Conservation (phyloP, 345 rosid genomes). For the Lagerstroemia speciosa region DNA sequence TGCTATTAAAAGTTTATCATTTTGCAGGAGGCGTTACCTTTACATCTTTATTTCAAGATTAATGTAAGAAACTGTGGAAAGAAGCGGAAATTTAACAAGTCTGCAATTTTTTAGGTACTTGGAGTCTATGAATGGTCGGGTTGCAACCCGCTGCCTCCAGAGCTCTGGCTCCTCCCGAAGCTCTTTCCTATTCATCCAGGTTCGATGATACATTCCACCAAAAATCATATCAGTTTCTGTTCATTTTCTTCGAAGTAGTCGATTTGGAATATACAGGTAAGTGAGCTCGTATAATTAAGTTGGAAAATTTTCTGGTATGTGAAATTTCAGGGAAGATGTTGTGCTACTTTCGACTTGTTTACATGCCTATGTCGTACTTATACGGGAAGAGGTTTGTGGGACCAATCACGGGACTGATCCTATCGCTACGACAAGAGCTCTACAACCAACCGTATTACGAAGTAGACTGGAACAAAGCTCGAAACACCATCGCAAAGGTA, state of each 20-base stretch:
- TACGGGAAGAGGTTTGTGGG: conserved; percentile 63
- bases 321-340: conserved; percentile 45
- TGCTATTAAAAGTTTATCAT: too few relatives aligned
- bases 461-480: conserved; percentile 45
- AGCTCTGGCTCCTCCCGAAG: conserved; percentile 49
- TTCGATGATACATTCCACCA: background rate
- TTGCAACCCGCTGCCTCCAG: conserved; percentile 63
- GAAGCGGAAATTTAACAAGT: too few relatives aligned
- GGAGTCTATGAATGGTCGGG: conserved; percentile 71
- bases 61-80: too few relatives aligned
- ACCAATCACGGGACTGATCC: conserved; percentile 33
- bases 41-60: too few relatives aligned
- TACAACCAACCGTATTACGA: conserved; percentile 36
- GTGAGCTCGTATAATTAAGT: too few relatives aligned
- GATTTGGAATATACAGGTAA: too few relatives aligned
- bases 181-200: conserved; percentile 45
- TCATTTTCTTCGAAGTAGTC: too few relatives aligned
- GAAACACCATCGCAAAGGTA: conserved; percentile 44
- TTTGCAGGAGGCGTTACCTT: too few relatives aligned
- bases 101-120: too few relatives aligned
- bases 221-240: background rate
- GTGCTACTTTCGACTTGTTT: conserved; percentile 49
- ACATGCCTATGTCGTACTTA: conserved; percentile 61
- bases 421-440: conserved; percentile 43
- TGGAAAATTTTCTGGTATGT: too few relatives aligned